Evolutionary conservation across 345 rosid species (phyloP), one percentile per base, ranked within the genome.

Genomic region (Noccaea caerulescens): DNA sequence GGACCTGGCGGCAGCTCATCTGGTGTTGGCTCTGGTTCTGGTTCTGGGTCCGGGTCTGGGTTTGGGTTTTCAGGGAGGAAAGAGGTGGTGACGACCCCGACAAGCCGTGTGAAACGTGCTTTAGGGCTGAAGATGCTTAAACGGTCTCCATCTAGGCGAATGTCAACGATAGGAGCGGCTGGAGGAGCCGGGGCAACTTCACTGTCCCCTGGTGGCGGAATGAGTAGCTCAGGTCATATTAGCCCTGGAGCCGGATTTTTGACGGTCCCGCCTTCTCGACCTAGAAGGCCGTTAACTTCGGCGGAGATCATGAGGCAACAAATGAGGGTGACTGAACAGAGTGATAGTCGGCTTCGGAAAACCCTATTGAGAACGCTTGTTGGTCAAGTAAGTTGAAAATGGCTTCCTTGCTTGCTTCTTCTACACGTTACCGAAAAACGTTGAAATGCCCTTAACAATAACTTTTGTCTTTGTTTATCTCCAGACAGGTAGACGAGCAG

Each of bases 261-360:
- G 42, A 89, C 92, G 6, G 68, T 81, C 23, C 81, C 72, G 1
- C 56, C 76, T 8, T 34, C 78, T 23, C 82, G 92, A 53, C 85
- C 92, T 0, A 76, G 87, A 64, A 66, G 98, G 39, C 98, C 94
- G 1, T 49, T 89, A 52, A 91, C 97, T 2, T 89, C 94, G 8
- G 98, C 96, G 0, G 98, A 93, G 87, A 85, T 93, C 37, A 91
- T 93, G 96, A 87, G 96, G 79, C 82, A 84, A 63, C 99, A 93
- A 60, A 91, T 93, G 97, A 72, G 81, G 78, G 97, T 94, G 27
- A 86, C 93, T 20, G 99, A 94, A 80, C 93, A 85, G 37, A 87
- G 91, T 52, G 99, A 94, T 63, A 86, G 80, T 60, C 70, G 97
- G 82, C 84, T 94, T 50, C 77, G 95, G 58, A 91, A 89, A 68